Base-by-base conservation (phyloP, 2,329 filamentous ascomycete genomes). In the Penicillium sp. region DNA sequence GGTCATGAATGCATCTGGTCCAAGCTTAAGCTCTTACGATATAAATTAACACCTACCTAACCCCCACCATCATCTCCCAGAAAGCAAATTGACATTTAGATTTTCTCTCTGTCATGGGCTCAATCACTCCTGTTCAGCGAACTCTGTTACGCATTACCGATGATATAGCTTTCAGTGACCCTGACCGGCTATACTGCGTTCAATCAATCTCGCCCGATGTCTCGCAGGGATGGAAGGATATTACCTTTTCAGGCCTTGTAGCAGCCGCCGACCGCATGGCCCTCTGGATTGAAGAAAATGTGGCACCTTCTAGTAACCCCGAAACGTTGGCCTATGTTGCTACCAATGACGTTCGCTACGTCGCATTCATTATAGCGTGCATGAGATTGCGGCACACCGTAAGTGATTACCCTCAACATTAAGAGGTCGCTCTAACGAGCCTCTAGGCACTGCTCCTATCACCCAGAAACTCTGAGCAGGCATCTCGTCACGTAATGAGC, bases 371-470 rank as follows among this genome's bases (percentile, higher is more conserved):
- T 1, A 48, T 63, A 22, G 63, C 62, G 6, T 63, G 61, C 22
- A 60, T 57, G 50, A 60, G 51, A 35, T 49, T 44, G 15, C 55
- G 27, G 37, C 51, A 64, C 25, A 50, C 29, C 4, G 63, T 63
- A 52, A 51, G 53, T 31, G 9, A n/a, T 9, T 25, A 29, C 52
- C 35, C 1, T 69, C 67, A 14, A 31, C 15, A 15, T 40, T 1
- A n/a, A 40, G 4, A 22, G 26, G 8, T 5, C 37, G 2, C 3
- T 18, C 25, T 44, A 12, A 51, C 4, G 18, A 75, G 55, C 8
- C 3, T 45, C 25, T 20, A 71, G 70, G 49, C 58, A 55, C 31
- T 70, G 48, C 68, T 65, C 55, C 14, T 59, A 56, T 55, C 62
- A 55, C 45, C 62, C 58, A 31, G 71, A 60, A 55, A 69, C 60